Evolutionary conservation across 768 basidiomycete genomes (phyloP).

Genomic region (Rhodotorula kratochvilovae): DNA sequence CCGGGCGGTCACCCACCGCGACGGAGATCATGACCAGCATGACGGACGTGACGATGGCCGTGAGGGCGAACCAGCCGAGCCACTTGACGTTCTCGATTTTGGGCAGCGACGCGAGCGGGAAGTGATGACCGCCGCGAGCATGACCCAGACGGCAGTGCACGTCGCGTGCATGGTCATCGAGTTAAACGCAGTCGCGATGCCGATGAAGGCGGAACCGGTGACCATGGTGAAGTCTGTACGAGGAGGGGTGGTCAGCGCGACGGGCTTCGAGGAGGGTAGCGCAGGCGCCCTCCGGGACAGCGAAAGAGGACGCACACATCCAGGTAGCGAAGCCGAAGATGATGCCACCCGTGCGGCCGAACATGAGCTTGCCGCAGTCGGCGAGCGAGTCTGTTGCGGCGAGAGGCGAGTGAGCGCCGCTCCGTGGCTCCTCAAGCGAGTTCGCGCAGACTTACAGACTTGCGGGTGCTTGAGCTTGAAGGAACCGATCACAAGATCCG

Average conservation of each 20-base stretch:
- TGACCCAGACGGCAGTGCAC: constrained; percentile 49
- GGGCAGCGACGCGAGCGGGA: constrained; percentile 42
- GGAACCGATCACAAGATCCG: constrained; percentile 1
- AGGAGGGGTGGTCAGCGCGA: neutral
- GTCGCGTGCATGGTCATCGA: constrained; percentile 46
- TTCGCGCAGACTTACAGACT: constrained; percentile 14
- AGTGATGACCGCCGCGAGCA: constrained; percentile 43
- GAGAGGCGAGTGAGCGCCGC: neutral
- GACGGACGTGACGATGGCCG: constrained; percentile 36
- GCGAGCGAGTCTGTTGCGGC: constrained; percentile 10
- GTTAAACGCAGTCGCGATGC: constrained; percentile 48
- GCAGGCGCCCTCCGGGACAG: neutral
- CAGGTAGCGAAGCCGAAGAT: constrained; percentile 22
- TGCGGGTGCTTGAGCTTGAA: constrained; percentile 32
- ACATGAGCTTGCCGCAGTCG: constrained; percentile 24
- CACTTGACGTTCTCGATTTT: constrained; percentile 46
- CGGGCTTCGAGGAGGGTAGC: neutral
- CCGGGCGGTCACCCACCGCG: constrained; percentile 40
- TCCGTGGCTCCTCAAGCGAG: neutral
- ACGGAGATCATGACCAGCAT: constrained; percentile 42
- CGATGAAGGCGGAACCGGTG: constrained; percentile 45
- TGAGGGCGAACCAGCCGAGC: constrained; percentile 43
- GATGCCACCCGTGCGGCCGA: constrained; percentile 21
- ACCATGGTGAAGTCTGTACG: constrained; percentile 31
- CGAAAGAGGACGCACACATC: constrained; percentile 4